Evolutionary conservation across 2,329 filamentous ascomycete species (phyloP).

Genomic region (Cladobotryum mycophilum): DNA sequence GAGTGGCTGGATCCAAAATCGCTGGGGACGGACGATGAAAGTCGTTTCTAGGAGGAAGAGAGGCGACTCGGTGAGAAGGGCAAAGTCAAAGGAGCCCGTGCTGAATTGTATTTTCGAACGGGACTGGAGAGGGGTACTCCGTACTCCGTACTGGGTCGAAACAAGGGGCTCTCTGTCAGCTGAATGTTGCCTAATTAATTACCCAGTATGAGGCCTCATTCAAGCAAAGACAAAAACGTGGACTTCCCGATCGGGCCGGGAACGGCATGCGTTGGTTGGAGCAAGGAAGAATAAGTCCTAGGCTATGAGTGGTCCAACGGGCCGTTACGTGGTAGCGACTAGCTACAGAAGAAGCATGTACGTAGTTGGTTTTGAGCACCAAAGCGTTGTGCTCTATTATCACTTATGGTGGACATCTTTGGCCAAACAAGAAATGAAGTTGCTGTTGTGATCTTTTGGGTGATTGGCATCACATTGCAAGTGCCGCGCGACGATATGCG

Average conservation of each 20-base stretch:
- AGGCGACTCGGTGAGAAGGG: slow-evolving; percentile 36
- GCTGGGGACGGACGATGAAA: slow-evolving; percentile 21
- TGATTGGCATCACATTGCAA: background rate
- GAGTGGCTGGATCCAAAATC: slow-evolving; percentile 9
- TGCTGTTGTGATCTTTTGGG: background rate
- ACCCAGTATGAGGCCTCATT: slow-evolving; percentile 1
- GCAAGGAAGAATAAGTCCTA: slow-evolving; percentile 6
- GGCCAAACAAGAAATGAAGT: slow-evolving; percentile 1
- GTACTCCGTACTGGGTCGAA: slow-evolving; percentile 29
- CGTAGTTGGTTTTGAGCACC: background rate
- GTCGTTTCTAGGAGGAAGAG: slow-evolving; percentile 31
- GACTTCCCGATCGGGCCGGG: slow-evolving; percentile 15
- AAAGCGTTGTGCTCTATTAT: background rate
- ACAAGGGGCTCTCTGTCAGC: slow-evolving; percentile 2
- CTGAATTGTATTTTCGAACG: slow-evolving; percentile 37
- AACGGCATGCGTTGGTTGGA: background rate
- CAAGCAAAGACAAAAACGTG: slow-evolving; percentile 13
- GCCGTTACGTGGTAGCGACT: slow-evolving; percentile 1
- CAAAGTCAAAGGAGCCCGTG: slow-evolving; percentile 29
- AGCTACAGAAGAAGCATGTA: background rate
- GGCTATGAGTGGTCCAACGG: background rate
- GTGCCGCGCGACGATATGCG: background rate
- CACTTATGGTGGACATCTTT: background rate
- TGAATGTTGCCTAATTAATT: slow-evolving; percentile 11
- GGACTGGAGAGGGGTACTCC: slow-evolving; percentile 24